These are phyloP conservation scores for Leccinum subspadiceum DNA, from an alignment of 1,284 basidiomycete genomes.

Conservation along the genomic window DNA sequence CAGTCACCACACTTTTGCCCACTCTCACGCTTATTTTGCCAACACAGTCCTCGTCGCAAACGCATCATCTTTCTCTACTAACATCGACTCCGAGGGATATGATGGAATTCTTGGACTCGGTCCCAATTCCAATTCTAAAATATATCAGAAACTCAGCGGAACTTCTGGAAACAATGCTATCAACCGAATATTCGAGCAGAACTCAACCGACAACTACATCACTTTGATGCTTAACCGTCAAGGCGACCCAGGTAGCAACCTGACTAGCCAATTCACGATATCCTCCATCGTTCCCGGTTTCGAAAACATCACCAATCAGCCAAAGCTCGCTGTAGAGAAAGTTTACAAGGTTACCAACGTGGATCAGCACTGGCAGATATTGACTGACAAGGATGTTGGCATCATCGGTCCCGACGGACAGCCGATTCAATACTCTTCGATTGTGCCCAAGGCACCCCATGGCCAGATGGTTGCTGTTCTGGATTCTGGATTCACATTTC, in stretches of 20 bases:
- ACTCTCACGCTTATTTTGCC: slow-evolving; percentile 4
- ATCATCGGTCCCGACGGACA: slow-evolving; percentile 73
- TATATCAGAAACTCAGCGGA: slow-evolving; percentile 54
- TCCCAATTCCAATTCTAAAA: slow-evolving; percentile 66
- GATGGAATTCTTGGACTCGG: slow-evolving; percentile 73
- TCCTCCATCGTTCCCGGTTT: slow-evolving; percentile 52
- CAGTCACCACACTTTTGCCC: slow-evolving; percentile 30
- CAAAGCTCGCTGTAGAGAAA: slow-evolving; percentile 64
- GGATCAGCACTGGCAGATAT: slow-evolving; percentile 78
- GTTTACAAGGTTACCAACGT: slow-evolving; percentile 38
- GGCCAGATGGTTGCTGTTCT: slow-evolving; percentile 69
- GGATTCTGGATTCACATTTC: slow-evolving; percentile 70
- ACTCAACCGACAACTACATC: slow-evolving; percentile 59
- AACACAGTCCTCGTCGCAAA: slow-evolving; percentile 62
- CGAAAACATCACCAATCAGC: slow-evolving; percentile 58
- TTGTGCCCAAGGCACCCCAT: slow-evolving; percentile 62
- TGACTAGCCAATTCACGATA: slow-evolving; percentile 51
- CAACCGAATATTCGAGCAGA: slow-evolving; percentile 58
- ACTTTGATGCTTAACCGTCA: slow-evolving; percentile 65
- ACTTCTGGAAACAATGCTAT: slow-evolving; percentile 54
- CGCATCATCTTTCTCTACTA: slow-evolving; percentile 61
- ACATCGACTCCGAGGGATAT: slow-evolving; percentile 61
- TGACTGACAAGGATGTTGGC: slow-evolving; percentile 58
- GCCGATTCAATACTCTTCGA: slow-evolving; percentile 57
- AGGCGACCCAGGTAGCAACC: slow-evolving; percentile 51